Evolutionary conservation across 78 protist genomes (phyloP).

Genomic region (Protostelium mycophagum): DNA sequence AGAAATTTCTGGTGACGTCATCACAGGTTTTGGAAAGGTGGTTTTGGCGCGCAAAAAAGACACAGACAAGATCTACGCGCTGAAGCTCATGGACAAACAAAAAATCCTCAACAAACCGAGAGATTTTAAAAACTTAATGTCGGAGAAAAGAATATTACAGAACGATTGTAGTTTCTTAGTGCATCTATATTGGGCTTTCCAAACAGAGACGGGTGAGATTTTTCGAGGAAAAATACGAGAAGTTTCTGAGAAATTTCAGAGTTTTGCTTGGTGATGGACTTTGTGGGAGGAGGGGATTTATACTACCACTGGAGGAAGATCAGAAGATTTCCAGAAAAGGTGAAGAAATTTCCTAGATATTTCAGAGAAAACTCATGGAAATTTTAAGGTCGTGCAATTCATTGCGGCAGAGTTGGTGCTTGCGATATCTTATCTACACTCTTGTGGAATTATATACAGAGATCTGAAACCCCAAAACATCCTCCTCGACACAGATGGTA

Average conservation of each 20-base stretch:
- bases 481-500: slow-evolving; percentile 77
- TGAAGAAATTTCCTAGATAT: no score
- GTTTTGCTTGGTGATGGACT: slow-evolving; percentile 75
- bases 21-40: slow-evolving; percentile 64
- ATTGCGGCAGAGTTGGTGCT: slow-evolving; percentile 84
- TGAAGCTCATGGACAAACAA: slow-evolving; percentile 80
- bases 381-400: slow-evolving; percentile 70
- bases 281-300: slow-evolving; percentile 80
- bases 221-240: no score
- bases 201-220: slow-evolving; percentile 52
- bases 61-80: slow-evolving; percentile 74
- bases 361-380: no score
- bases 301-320: slow-evolving; percentile 83
- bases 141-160: slow-evolving; percentile 83
- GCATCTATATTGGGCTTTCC: slow-evolving; percentile 86
- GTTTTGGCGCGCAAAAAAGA: slow-evolving; percentile 74
- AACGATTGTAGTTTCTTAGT: slow-evolving; percentile 76
- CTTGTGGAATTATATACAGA: slow-evolving; percentile 83
- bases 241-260: no score
- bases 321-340: slow-evolving; percentile 64
- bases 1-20: not conserved
- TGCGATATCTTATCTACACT: slow-evolving; percentile 77
- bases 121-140: slow-evolving; percentile 78
- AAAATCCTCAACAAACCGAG: slow-evolving; percentile 57
- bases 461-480: slow-evolving; percentile 97